Evolutionary conservation across 495 filamentous ascomycete genomes (phyloP).

Genomic region (Parachaetomium inaequale): DNA sequence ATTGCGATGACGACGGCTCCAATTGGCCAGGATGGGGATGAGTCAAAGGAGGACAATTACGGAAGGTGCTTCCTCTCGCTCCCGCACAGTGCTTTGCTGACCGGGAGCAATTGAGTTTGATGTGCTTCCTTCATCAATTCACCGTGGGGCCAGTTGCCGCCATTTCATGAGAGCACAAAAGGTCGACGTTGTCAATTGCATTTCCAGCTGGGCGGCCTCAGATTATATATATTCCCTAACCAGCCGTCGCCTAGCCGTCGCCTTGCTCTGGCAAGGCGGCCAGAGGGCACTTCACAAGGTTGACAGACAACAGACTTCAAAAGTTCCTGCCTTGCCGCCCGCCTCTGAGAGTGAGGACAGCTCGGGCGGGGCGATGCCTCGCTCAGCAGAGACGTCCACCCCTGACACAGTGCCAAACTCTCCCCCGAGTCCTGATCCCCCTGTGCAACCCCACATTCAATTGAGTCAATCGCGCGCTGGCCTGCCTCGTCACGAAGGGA

Average conservation of each 20-base stretch:
- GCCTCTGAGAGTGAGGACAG: too few relatives aligned
- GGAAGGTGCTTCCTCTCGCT: slow-evolving; percentile 4
- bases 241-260: too few relatives aligned
- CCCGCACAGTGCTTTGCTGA: slow-evolving; percentile 1
- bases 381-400: not conserved
- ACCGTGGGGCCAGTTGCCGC: not conserved
- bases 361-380: not conserved
- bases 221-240: not conserved
- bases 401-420: slow-evolving; percentile 5
- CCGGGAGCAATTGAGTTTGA: slow-evolving; percentile 17
- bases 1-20: not conserved
- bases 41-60: slow-evolving; percentile 16
- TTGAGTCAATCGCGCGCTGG: not conserved
- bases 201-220: not conserved
- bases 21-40: slow-evolving; percentile 14
- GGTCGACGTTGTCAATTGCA: not conserved
- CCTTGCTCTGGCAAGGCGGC: not conserved
- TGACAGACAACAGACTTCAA: not conserved
- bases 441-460: not conserved
- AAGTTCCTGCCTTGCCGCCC: not conserved
- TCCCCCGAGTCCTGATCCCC: not conserved
- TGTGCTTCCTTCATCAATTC: too few relatives aligned
- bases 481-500: not conserved
- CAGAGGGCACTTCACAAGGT: not conserved
- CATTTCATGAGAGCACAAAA: not conserved